A percentile compares a stretch with the other conserved stretches of the same genome.
Evolutionary conservation across 2,329 filamentous ascomycete species (phyloP).

Genomic region (Trichoderma semiorbis): DNA sequence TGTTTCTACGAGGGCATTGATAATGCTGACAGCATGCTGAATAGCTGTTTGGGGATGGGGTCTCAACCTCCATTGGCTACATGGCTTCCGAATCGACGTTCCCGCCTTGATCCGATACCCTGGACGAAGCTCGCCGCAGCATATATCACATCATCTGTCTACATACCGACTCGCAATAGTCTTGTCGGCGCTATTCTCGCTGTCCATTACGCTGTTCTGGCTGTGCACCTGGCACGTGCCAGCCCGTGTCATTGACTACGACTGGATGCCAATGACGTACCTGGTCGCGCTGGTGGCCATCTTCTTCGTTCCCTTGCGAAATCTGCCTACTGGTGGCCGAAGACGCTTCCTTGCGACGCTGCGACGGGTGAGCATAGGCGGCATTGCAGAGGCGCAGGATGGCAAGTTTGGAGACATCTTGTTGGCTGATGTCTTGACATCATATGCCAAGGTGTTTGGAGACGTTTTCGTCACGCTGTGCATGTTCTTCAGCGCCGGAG

Average conservation of each 20-base stretch:
- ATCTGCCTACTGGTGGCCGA: constrained; percentile 66
- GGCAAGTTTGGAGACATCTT: constrained; percentile 94
- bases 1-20: neutral
- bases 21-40: neutral
- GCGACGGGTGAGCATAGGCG: constrained; percentile 75
- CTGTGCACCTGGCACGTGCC: constrained; percentile 67
- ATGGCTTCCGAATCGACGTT: constrained; percentile 78
- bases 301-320: constrained; percentile 70
- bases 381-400: constrained; percentile 79
- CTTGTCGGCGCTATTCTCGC: constrained; percentile 65
- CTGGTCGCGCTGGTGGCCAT: constrained; percentile 68
- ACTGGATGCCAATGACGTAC: constrained; percentile 83
- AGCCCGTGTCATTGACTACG: constrained; percentile 68
- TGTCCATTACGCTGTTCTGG: constrained; percentile 83
- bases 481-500: constrained; percentile 76
- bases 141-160: constrained; percentile 73
- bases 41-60: constrained; percentile 94
- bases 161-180: constrained; percentile 81
- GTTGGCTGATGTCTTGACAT: constrained; percentile 89
- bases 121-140: constrained; percentile 63
- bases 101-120: constrained; percentile 85
- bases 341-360: constrained; percentile 72
- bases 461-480: constrained; percentile 86
- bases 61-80: constrained; percentile 83
- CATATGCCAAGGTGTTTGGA: constrained; percentile 86